Conservation (phyloP, 1,284 basidiomycete species). For the Puccinia coronata region DNA sequence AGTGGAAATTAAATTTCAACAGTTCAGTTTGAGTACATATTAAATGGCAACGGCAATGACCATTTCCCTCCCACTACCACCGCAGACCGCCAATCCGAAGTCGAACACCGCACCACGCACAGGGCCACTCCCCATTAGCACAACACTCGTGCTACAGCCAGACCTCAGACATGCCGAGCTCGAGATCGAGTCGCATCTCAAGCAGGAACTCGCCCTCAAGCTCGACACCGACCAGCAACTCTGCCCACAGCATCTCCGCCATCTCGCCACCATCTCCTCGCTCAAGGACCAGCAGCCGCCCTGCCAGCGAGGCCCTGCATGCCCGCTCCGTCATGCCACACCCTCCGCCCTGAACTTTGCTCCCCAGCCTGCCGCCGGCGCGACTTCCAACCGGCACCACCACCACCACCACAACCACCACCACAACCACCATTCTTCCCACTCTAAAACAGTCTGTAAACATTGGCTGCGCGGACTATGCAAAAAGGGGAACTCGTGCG, state of each 20-base stretch:
- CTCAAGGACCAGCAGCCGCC: conserved; percentile 61
- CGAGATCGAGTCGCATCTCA: conserved; percentile 77
- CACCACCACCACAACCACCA: conserved; percentile 67
- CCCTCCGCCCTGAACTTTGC: conserved; percentile 85
- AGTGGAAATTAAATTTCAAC: too few relatives aligned
- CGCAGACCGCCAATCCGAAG: background rate
- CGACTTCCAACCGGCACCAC: background rate
- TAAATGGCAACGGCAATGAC: too few relatives aligned
- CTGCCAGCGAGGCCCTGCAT: conserved; percentile 83
- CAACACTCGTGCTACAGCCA: conserved; percentile 66
- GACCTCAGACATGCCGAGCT: conserved; percentile 94
- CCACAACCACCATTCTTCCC: conserved; percentile 69
- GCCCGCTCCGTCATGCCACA: conserved; percentile 83
- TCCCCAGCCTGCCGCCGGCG: conserved; percentile 67
- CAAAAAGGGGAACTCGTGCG: conserved; percentile 97
- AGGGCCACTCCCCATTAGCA: background rate
- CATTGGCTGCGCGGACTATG: conserved; percentile 98
- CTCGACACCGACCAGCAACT: conserved; percentile 67
- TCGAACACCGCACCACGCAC: background rate
- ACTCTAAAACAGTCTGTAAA: conserved; percentile 73
- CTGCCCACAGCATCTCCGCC: conserved; percentile 46
- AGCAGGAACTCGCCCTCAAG: conserved; percentile 79
- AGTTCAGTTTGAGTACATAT: too few relatives aligned
- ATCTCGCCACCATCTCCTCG: background rate
- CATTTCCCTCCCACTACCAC: background rate